These are phyloP conservation scores for Chaetoceros muelleri DNA, from an alignment of 108 stramenopile species.

Conservation along the genomic window DNA sequence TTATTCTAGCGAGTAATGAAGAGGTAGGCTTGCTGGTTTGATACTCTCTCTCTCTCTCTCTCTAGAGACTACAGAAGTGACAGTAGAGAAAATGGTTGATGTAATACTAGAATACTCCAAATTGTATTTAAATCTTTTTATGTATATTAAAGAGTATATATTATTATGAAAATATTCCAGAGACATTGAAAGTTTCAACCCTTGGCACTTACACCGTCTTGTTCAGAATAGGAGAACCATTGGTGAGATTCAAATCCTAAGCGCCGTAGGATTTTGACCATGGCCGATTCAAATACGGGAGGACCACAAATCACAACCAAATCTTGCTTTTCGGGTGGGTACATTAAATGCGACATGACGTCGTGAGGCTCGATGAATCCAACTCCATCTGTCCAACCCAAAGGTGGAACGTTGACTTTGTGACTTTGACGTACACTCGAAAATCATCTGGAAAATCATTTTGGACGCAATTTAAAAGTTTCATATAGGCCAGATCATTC, in stretches of 20 bases:
- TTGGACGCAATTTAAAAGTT: constrained; percentile 16
- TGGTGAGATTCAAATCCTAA: constrained; percentile 19
- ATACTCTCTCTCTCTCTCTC: neutral
- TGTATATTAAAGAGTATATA: too few relatives aligned
- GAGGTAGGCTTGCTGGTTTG: neutral
- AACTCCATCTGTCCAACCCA: constrained; percentile 44
- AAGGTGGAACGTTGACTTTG: constrained; percentile 28
- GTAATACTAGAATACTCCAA: too few relatives aligned
- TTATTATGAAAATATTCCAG: too few relatives aligned
- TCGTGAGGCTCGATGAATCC: constrained; percentile 30
- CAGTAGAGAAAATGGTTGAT: too few relatives aligned
- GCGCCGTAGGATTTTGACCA: constrained; percentile 15
- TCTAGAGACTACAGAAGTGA: too few relatives aligned
- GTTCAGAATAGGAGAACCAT: constrained; percentile 23
- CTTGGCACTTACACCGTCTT: constrained; percentile 14
- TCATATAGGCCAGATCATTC: constrained; percentile 31
- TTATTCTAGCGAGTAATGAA: constrained; percentile 28
- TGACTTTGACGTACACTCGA: constrained; percentile 26
- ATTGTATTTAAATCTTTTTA: too few relatives aligned
- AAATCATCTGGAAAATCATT: constrained; percentile 16
- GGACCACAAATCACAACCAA: constrained; percentile 42
- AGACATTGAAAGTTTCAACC: too few relatives aligned
- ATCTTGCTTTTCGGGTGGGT: constrained; percentile 18
- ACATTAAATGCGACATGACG: constrained; percentile 15
- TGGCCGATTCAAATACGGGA: constrained; percentile 30